phyloP scores from a whole-genome alignment of 352 stramenopile genomes.

The Phytophthora lateralis region DNA sequence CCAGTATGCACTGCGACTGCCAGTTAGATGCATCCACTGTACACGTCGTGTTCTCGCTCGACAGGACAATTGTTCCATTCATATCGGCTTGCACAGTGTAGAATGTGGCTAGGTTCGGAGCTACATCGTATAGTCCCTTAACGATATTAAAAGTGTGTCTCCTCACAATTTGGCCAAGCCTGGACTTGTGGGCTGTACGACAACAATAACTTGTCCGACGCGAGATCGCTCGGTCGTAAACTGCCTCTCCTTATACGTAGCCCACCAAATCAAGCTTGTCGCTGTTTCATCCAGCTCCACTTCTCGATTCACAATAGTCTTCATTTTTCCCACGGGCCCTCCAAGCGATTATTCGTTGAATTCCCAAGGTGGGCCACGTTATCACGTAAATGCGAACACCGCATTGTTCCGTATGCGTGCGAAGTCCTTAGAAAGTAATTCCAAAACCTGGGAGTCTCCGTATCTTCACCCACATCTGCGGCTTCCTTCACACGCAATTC shows the following conservation, averaged over 20 bases:
- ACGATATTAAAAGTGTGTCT: constrained; percentile 5
- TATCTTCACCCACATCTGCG: background rate
- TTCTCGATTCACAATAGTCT: constrained; percentile 4
- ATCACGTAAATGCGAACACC: constrained; percentile 3
- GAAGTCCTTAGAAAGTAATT: constrained; percentile 18
- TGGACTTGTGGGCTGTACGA: background rate
- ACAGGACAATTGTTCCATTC: background rate
- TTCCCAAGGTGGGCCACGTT: constrained; percentile 12
- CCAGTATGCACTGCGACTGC: constrained; percentile 6
- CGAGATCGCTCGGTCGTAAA: background rate
- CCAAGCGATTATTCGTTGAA: constrained; percentile 27
- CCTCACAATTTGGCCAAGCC: background rate
- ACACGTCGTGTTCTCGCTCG: constrained; percentile 1
- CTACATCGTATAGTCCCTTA: background rate
- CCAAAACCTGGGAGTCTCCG: background rate
- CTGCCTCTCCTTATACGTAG: background rate
- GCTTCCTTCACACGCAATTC: background rate
- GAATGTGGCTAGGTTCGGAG: background rate
- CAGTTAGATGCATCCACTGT: background rate
- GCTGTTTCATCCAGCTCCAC: constrained; percentile 5
- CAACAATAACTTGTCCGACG: background rate
- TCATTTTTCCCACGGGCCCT: constrained; percentile 9
- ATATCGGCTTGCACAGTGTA: background rate
- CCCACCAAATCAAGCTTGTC: constrained; percentile 2
- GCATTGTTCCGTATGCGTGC: constrained; percentile 10